Conservation (phyloP, 176 grass and related monocot genomes). For the Carex kokanica region DNA sequence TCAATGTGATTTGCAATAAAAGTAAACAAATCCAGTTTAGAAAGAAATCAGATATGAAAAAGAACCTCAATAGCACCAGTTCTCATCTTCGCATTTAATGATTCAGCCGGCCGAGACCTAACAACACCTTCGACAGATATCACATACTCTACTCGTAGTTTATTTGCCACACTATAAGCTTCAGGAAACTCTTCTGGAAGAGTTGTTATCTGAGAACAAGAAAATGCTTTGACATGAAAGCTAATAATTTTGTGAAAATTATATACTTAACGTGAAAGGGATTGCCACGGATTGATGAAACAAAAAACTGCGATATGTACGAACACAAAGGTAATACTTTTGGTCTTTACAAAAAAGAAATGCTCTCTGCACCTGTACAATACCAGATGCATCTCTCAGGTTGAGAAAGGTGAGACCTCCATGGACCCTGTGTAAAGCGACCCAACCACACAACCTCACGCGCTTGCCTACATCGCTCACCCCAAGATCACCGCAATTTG, state of each 20-base stretch:
- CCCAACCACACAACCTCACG: constrained; percentile 89
- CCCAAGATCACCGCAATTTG: constrained; percentile 63
- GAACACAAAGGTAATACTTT: background rate
- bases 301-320: background rate
- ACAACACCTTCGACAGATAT: constrained; percentile 75
- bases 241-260: background rate
- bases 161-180: constrained; percentile 60
- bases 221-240: constrained; percentile 11
- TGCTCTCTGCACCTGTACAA: constrained; percentile 48
- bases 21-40: background rate
- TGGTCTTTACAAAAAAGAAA: background rate
- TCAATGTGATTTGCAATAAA: background rate
- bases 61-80: constrained; percentile 87
- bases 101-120: constrained; percentile 44
- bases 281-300: background rate
- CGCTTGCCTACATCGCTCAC: constrained; percentile 50
- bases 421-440: constrained; percentile 73
- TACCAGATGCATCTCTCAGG: constrained; percentile 66
- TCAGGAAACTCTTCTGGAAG: constrained; percentile 63
- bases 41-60: background rate
- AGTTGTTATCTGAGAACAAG: constrained; percentile 53
- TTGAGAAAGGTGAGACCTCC: constrained; percentile 85
- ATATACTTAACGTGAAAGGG: background rate
- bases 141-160: constrained; percentile 86
- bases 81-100: constrained; percentile 84